Evolutionary conservation across 208 protist genomes (phyloP), one percentile per base, ranked within the genome.

Genomic region (Crithidia brevicula): DNA sequence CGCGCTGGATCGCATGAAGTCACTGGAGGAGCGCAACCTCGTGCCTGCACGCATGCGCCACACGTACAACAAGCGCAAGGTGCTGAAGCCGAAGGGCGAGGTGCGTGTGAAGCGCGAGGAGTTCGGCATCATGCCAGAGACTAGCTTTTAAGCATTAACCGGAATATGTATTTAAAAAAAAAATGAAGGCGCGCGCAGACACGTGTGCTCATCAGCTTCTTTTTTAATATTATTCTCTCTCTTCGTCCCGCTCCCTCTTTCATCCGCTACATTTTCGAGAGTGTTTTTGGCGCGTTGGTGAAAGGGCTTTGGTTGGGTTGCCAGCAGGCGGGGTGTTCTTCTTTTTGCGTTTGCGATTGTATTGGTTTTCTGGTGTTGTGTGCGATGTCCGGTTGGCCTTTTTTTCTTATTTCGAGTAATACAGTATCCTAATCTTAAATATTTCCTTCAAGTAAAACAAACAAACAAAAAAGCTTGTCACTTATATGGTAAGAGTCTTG

Each of bases 1-100:
- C 1, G 81, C 72, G 5, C 56, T 91, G 53, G 91, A 96, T 13
- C 83, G 91, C 43, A 94, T 96, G 85, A 96, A 96, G 72, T 96
- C 91, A 11, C 66, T 96, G 15, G 91, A 96, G 80, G 91, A 96
- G 76, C 88, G 91, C 66, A 96, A 96, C 69, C 74, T 96, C 33
- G 76, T 96, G 34, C 91, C 88, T 1, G 88, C 91, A 1, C 86
- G 91, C 54, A 93, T 94, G 91, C 84, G 83, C 28, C 91, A 94
- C 64, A 86, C 69, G 46, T 96, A 89, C 78, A 94, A 96, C 77
- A 94, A 94, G 73, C 79, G 86, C 42, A 92, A 89, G 82, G 78
- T 93, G 20, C 79, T 96, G 56, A 96, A 94, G 67, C 88, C 91
- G 22, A 94, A 93, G 83, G 88, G 87, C 16, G 82, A 94, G 79